Base-by-base conservation (phyloP, 352 stramenopile genomes). In the Phytophthora pini region DNA sequence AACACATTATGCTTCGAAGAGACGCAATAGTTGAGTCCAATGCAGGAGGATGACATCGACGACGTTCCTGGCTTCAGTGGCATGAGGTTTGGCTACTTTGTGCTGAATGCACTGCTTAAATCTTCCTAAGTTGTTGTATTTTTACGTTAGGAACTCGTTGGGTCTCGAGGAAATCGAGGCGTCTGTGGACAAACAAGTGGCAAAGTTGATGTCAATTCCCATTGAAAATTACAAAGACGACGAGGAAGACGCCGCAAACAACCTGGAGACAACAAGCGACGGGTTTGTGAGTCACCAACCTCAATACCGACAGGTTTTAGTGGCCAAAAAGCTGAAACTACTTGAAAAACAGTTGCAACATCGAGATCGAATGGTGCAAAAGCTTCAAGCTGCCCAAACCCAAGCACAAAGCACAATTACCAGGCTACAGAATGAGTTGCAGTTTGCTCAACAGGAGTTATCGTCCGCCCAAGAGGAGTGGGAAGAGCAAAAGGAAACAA, bases 261-360 rank as follows among this genome's bases (percentile, higher is more conserved):
- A 45, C n/a, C 61, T 20, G 3, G 63, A 67, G 15, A 38, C 31
- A 2, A 59, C 47, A 38, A 67, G 54, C 53, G 61, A 70, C 2
- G 72, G 70, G 3, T 89, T 89, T 41, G 36, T 82, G 46, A 77
- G 79, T 58, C 79, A 82, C 47, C 73, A 84, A 47, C 70, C 68
- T 4, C 62, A 73, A 22, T 80, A 80, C 13, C 69, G 77, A 36
- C 68, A 84, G 29, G 67, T 54, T 13, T 36, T 87, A 7, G 65
- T 90, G 31, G 62, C 61, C 29, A 89, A 89, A 17, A 86, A 87
- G 41, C 61, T 92, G 7, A 65, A 77, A 26, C 36, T 89, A 31
- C 63, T 83, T 49, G 75, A 87, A 36, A 17, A 84, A 45, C 74
- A 88, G 40, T 56, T 89, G 20, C 34, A 69, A 17, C 15, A 72